A percentile compares a stretch with the other conserved stretches of the same genome.
These are phyloP conservation scores for Didymosphaeria variabile DNA, from an alignment of 2,329 filamentous ascomycete genomes.

Conservation along the genomic window DNA sequence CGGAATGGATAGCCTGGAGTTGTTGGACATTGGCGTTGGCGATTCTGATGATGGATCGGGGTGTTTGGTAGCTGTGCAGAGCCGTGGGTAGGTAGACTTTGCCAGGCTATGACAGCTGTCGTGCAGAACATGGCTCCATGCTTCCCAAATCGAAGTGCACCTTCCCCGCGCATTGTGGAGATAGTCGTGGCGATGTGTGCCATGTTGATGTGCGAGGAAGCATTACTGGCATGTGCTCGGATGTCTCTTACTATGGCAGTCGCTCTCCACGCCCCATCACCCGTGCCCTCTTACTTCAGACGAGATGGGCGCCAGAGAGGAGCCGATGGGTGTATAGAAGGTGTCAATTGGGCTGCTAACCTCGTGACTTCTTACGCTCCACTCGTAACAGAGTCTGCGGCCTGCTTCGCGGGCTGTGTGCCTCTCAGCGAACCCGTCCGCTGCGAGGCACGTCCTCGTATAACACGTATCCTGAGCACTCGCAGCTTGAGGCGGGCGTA, in stretches of 20 bases:
- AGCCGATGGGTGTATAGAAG: not conserved
- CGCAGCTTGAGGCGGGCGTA: not conserved
- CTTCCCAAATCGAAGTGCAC: too few species aligned
- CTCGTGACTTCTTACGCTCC: not conserved
- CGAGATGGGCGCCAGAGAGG: not conserved
- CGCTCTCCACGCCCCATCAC: not conserved
- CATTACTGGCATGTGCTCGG: not conserved
- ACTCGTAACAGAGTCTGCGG: not conserved
- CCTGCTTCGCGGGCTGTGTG: too few species aligned
- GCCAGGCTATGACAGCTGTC: not conserved
- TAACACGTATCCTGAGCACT: not conserved
- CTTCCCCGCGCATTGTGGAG: not conserved
- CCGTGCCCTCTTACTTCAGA: slow-evolving; percentile 2
- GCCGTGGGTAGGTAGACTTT: not conserved
- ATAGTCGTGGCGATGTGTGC: not conserved
- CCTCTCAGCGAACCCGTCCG: not conserved
- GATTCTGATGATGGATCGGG: too few species aligned
- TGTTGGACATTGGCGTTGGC: not conserved
- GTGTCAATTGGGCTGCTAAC: not conserved
- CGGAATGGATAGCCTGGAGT: not conserved
- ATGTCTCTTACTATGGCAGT: not conserved
- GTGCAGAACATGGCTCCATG: not conserved
- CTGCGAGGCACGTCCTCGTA: not conserved
- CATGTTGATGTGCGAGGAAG: not conserved
- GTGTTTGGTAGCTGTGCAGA: not conserved